Evolutionary conservation across 805 yeast species (phyloP), one percentile per base, ranked within the genome.

Genomic region (Pichia cabralensis): DNA sequence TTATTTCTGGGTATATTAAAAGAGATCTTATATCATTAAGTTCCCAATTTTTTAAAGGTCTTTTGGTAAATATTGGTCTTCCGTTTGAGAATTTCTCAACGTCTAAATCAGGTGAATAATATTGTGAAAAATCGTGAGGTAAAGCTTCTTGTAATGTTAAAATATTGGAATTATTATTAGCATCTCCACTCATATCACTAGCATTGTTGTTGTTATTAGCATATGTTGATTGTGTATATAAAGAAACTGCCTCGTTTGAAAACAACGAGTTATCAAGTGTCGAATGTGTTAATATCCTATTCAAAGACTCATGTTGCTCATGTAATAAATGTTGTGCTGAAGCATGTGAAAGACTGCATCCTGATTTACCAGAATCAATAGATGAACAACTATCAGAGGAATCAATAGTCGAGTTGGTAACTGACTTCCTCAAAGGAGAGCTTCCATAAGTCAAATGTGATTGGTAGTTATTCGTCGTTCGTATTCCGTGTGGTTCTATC

Each of bases 41-140:
- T 31, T 70, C 76, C 89, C 89, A 80, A 52, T 78, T 80, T 18
- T 74, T 58, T 26, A 80, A 59, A 12, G 70, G 73, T 34, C 85
- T 60, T 41, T 68, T 70, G 0, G 84, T 76, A 54, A 76, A 78
- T 18, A 57, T 52, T 10, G 83, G 84, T 28, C 85, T 60, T 0
- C 80, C 80, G 42, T 71, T 71, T 9, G 67, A 60, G 26, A 73
- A 58, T 16, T 69, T 64, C 37, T 67, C 67, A 25, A 64, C 61
- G 17, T 70, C 53, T 10, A 73, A 51, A 38, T 75, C 80, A 2
- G 76, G 67, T 0, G 76, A 56, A 48, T 76, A 76, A 71, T 74
- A 72, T 45, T 72, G 76, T 15, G 56, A 48, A 45, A 65, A 76
- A 19, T 58, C 58, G 12, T 51, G 50, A 1, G 82, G 82, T n/a